These are phyloP conservation scores for Daldinia grandis DNA, from an alignment of 495 filamentous ascomycete genomes.

Conservation along the genomic window DNA sequence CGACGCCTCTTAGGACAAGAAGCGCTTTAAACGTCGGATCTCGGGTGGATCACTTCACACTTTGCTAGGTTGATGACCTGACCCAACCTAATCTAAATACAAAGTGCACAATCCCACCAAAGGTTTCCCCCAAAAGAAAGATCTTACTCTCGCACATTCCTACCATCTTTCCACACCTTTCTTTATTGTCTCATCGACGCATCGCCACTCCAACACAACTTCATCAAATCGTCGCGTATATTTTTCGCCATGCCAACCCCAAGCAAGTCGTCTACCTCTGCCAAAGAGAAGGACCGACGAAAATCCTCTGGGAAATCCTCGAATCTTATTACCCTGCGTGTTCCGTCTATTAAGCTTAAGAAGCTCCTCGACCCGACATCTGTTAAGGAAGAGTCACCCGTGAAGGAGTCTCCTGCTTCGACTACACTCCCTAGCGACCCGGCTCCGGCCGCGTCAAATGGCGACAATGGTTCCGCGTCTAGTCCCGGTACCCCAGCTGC, in stretches of 20 bases:
- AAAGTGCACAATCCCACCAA: constrained; percentile 40
- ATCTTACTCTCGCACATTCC: constrained; percentile 22
- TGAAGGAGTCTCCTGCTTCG: constrained; percentile 43
- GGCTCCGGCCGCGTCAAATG: constrained; percentile 40
- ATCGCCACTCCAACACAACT: constrained; percentile 13
- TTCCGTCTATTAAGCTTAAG: constrained; percentile 51
- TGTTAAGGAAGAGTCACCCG: constrained; percentile 54
- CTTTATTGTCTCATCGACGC: constrained; percentile 20
- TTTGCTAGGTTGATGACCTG: constrained; percentile 42
- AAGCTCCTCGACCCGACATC: constrained; percentile 55
- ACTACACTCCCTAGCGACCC: constrained; percentile 32
- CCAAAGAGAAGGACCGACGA: constrained; percentile 61
- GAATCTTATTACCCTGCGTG: constrained; percentile 50
- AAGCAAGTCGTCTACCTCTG: constrained; percentile 50
- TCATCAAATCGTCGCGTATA: constrained; percentile 25
- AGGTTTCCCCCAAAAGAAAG: constrained; percentile 18
- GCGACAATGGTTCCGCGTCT: constrained; percentile 59
- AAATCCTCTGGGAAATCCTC: constrained; percentile 49
- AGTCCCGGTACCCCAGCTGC: constrained; percentile 56
- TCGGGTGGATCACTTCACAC: constrained; percentile 42
- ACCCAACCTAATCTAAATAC: constrained; percentile 38
- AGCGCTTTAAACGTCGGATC: constrained; percentile 19
- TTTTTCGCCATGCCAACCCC: constrained; percentile 49
- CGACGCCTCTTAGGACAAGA: constrained; percentile 27
- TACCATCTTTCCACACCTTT: constrained; percentile 22